Evolutionary conservation across 805 yeast genomes (phyloP).

Genomic region (Candida lessepsii): DNA sequence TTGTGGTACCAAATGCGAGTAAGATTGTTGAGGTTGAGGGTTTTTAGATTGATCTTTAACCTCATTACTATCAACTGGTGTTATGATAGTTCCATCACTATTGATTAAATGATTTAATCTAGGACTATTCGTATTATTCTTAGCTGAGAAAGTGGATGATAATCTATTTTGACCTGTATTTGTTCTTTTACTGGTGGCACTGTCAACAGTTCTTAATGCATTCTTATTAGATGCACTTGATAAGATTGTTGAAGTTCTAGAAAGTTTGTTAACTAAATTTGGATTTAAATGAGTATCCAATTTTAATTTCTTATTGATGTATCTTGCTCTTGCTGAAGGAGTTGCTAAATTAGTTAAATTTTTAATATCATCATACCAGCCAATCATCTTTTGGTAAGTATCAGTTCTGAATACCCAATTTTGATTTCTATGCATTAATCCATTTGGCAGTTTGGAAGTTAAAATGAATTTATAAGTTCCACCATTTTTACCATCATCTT

Average conservation of each 20-base stretch:
- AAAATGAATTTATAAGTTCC: slow-evolving; percentile 74
- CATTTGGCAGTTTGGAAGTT: slow-evolving; percentile 66
- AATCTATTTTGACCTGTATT: slow-evolving; percentile 22
- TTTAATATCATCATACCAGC: slow-evolving; percentile 81
- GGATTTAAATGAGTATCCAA: slow-evolving; percentile 15
- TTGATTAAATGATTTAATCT: slow-evolving; percentile 41
- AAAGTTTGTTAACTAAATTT: slow-evolving; percentile 13
- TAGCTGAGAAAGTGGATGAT: slow-evolving; percentile 39
- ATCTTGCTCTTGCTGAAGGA: slow-evolving; percentile 57
- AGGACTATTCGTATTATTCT: slow-evolving; percentile 29
- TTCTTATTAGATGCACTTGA: slow-evolving; percentile 8
- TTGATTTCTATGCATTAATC: slow-evolving; percentile 76
- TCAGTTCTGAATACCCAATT: slow-evolving; percentile 96
- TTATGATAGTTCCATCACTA: slow-evolving; percentile 45
- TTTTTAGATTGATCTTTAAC: slow-evolving; percentile 2
- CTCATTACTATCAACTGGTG: slow-evolving; percentile 35
- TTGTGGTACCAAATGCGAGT: slow-evolving; percentile 2
- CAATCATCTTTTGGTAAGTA: slow-evolving; percentile 71
- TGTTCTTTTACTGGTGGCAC: slow-evolving; percentile 8
- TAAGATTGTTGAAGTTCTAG: slow-evolving; percentile 14
- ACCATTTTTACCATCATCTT: slow-evolving; percentile 58
- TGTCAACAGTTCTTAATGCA: slow-evolving; percentile 11
- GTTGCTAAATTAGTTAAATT: slow-evolving; percentile 60
- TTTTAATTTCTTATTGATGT: slow-evolving; percentile 24
- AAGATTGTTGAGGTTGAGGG: slow-evolving; percentile 1